These are phyloP conservation scores for Drechslerella coelobrocha DNA, from an alignment of 2,329 filamentous ascomycete genomes.

Conservation along the genomic window DNA sequence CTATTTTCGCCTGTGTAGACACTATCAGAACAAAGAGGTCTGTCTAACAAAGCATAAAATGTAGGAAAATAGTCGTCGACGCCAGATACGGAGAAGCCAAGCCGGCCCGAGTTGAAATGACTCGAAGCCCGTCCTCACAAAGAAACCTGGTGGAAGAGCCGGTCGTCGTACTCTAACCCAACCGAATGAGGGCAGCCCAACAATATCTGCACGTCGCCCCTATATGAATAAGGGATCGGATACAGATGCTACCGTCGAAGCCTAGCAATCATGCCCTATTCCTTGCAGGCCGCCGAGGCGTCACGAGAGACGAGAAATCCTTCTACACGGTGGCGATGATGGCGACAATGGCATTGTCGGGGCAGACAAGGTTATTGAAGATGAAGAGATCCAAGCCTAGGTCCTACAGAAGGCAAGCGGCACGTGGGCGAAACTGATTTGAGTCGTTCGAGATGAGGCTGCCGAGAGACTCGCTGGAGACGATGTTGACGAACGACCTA, in stretches of 20 bases:
- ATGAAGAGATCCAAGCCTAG: constrained; percentile 7
- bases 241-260: neutral
- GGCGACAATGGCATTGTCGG: constrained; percentile 43
- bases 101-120: neutral
- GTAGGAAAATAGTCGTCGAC: neutral
- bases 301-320: constrained; percentile 30
- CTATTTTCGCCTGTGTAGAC: too few species aligned
- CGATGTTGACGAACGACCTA: constrained; percentile 14
- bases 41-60: neutral
- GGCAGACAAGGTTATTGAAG: constrained; percentile 3
- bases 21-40: neutral
- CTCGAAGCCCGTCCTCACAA: neutral
- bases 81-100: neutral
- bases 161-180: neutral
- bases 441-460: constrained; percentile 14
- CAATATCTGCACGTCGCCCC: neutral
- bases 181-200: too few species aligned
- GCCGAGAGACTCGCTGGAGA: constrained; percentile 2
- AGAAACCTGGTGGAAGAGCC: neutral
- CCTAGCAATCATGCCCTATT: constrained; percentile 6
- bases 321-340: constrained; percentile 20
- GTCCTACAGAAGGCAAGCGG: neutral
- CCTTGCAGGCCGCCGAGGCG: constrained; percentile 22
- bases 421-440: neutral
- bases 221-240: neutral